Percentiles rank a stretch among this genome's conserved stretches.
Evolutionary conservation across 208 protist species (phyloP).

Genomic region (Trypanosoma platydactyli): DNA sequence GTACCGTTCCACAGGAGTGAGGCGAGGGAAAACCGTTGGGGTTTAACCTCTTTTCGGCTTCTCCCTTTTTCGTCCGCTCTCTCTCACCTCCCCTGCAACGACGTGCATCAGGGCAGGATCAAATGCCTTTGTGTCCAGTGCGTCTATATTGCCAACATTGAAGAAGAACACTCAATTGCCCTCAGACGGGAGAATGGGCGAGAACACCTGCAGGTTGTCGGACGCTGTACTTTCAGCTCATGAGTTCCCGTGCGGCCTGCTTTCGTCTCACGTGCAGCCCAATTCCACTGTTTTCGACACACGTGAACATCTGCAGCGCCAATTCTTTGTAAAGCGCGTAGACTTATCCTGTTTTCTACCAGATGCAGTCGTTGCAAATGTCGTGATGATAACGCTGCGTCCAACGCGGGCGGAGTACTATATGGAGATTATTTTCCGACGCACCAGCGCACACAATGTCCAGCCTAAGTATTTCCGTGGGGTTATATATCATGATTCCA

Average conservation of each 20-base stretch:
- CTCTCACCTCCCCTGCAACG: neutral
- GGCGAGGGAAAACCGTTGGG: neutral
- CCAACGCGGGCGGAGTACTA: slow-evolving; percentile 25
- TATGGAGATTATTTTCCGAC: slow-evolving; percentile 33
- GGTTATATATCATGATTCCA: slow-evolving; percentile 17
- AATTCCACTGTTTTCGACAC: neutral
- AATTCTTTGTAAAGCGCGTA: slow-evolving; percentile 31
- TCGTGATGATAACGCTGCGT: slow-evolving; percentile 27
- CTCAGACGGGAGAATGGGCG: too few relatives aligned
- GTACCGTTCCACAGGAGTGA: neutral
- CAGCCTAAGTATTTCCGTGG: slow-evolving; percentile 35
- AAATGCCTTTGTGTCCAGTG: neutral
- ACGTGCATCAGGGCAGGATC: slow-evolving; percentile 3
- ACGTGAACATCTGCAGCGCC: slow-evolving; percentile 20
- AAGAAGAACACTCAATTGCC: too few relatives aligned
- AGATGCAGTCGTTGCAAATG: slow-evolving; percentile 26
- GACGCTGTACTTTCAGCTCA: neutral
- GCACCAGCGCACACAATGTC: slow-evolving; percentile 2
- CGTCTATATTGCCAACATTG: neutral
- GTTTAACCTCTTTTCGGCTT: neutral
- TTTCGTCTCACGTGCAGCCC: neutral
- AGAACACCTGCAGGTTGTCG: neutral
- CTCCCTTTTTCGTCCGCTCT: too few relatives aligned
- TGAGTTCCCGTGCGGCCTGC: neutral
- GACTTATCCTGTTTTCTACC: slow-evolving; percentile 21